These are phyloP conservation scores for Elsinoe necatrix DNA, from an alignment of 2,329 filamentous ascomycete species.

Conservation along the genomic window DNA sequence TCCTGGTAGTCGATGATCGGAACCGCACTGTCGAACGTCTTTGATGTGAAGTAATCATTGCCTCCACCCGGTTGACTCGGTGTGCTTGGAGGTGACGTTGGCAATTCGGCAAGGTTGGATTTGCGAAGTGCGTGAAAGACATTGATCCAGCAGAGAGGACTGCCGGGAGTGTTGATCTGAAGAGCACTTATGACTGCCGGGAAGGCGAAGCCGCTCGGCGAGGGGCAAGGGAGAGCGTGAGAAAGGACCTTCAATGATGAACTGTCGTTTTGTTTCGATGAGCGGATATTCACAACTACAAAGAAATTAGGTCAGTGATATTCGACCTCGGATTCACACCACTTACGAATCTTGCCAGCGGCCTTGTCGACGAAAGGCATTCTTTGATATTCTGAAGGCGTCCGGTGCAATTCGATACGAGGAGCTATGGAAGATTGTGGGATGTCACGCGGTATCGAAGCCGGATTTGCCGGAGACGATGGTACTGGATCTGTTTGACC, in stretches of 20 bases:
- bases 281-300: conserved; percentile 30
- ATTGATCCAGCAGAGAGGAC: conserved; percentile 52
- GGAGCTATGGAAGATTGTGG: background rate
- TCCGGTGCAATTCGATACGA: conserved; percentile 9
- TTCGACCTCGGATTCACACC: no score
- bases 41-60: conserved; percentile 54
- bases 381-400: conserved; percentile 2
- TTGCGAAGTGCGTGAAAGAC: conserved; percentile 56
- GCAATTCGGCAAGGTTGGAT: conserved; percentile 54
- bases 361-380: conserved; percentile 12
- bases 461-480: background rate
- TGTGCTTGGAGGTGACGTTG: conserved; percentile 54
- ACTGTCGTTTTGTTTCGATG: conserved; percentile 25
- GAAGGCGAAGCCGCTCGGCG: conserved; percentile 43
- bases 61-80: conserved; percentile 43
- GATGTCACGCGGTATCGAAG: background rate
- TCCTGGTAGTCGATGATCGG: conserved; percentile 51
- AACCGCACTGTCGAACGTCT: conserved; percentile 54
- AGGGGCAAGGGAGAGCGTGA: conserved; percentile 52
- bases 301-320: no score
- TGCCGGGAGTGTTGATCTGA: conserved; percentile 43
- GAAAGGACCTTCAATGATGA: conserved; percentile 49
- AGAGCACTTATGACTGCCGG: conserved; percentile 47
- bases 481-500: background rate
- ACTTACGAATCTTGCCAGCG: conserved; percentile 23